Percentiles rank a stretch among this genome's conserved stretches.
phyloP scores from a whole-genome alignment of 495 filamentous ascomycete genomes.

The Penicillium verhagenii region DNA sequence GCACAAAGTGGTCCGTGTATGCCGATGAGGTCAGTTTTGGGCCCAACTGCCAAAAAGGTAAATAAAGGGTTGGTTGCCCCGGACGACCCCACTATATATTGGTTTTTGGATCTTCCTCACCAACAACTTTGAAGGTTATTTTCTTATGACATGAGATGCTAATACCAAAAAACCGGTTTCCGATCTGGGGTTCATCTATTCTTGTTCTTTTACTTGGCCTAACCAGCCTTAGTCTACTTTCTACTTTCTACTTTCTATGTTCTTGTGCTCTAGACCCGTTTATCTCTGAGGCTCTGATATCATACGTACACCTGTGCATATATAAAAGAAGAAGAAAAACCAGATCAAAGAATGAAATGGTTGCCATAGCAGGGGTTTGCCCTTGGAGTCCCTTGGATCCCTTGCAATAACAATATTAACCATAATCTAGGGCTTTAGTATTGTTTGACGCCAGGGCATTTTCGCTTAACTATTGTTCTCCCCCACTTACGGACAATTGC shows the following conservation, averaged over 20 bases:
- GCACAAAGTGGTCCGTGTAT: constrained; percentile 20
- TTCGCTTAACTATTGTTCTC: constrained; percentile 5
- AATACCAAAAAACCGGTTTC: constrained; percentile 19
- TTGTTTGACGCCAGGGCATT: constrained; percentile 1
- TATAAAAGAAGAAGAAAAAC: too few species aligned
- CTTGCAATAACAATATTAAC: neutral
- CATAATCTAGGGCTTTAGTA: too few species aligned
- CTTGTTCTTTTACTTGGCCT: neutral
- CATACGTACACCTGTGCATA: too few species aligned
- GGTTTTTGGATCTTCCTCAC: constrained; percentile 7
- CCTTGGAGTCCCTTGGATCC: neutral
- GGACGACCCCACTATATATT: constrained; percentile 17
- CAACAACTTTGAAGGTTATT: constrained; percentile 18
- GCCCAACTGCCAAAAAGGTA: constrained; percentile 10
- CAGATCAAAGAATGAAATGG: neutral
- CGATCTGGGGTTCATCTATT: constrained; percentile 1
- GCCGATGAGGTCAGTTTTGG: constrained; percentile 26
- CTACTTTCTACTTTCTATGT: neutral
- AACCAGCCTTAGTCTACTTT: neutral
- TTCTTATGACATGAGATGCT: neutral
- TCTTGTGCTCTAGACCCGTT: neutral
- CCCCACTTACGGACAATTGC: too few species aligned
- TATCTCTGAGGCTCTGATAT: neutral
- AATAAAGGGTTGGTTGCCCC: constrained; percentile 30
- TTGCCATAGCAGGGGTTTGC: neutral